Conservation (phyloP, 2,329 filamentous ascomycete species). For the Cryphonectria carpinicola region DNA sequence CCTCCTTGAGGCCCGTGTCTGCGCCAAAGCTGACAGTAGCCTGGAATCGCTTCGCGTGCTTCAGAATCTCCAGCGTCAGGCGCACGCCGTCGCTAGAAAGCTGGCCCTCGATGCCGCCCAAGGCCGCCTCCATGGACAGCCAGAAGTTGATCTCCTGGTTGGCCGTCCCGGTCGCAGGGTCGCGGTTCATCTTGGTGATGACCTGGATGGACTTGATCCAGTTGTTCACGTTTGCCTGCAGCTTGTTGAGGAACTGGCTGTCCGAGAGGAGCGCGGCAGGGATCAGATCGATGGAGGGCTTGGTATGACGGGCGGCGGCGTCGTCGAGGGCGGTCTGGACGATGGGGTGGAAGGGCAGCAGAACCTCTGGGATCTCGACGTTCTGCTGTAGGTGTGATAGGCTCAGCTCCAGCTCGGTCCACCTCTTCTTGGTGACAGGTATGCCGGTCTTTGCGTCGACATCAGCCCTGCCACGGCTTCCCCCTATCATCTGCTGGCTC, state of each 20-base stretch:
- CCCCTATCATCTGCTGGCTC: conserved; percentile 69
- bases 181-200: conserved; percentile 91
- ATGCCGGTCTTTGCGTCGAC: conserved; percentile 93
- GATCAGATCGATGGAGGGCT: conserved; percentile 79
- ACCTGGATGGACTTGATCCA: conserved; percentile 99
- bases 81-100: conserved; percentile 85
- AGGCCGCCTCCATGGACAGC: conserved; percentile 92
- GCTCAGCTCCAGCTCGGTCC: conserved; percentile 91
- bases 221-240: conserved; percentile 91
- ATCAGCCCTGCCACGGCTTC: conserved; percentile 74
- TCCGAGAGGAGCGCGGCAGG: conserved; percentile 78
- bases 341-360: conserved; percentile 83
- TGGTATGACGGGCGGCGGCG: conserved; percentile 66
- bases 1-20: conserved; percentile 94
- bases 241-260: conserved; percentile 87
- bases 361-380: conserved; percentile 93
- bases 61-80: conserved; percentile 91
- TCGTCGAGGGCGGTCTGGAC: conserved; percentile 86
- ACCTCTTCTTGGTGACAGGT: conserved; percentile 94
- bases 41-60: conserved; percentile 97
- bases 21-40: conserved; percentile 95
- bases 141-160: conserved; percentile 99
- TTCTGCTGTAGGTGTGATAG: conserved; percentile 94
- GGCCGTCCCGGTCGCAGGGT: conserved; percentile 75
- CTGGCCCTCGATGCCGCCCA: conserved; percentile 90